Base-by-base conservation (phyloP, 139 green algal species). In the Ettlia oleoabundans region DNA sequence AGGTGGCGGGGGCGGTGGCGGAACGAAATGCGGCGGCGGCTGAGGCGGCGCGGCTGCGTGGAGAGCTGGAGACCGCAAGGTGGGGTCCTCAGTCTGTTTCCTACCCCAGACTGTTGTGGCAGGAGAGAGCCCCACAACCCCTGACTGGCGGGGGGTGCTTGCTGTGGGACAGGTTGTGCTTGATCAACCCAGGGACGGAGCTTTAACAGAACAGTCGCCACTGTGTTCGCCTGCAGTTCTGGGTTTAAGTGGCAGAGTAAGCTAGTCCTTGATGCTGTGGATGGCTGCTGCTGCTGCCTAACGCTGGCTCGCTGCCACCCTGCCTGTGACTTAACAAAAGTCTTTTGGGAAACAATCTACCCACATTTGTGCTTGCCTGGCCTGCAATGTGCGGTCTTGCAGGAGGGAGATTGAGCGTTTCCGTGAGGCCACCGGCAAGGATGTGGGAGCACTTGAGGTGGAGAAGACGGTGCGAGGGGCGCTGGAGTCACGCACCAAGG, bases 341-440 rank as follows among this genome's bases (percentile, higher is more conserved):
- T n/a, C n/a, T n/a, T n/a, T n/a, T n/a, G n/a, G n/a, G n/a, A n/a
- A n/a, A n/a, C n/a, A n/a, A n/a, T n/a, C 47, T 58, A 10, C 47
- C 47, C 47, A 58, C 32, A 15, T 41, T 42, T 40, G 38, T 37
- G 28, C 33, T 15, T 26, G 21, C 33, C 30, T 67, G 47, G 35
- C 1, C 32, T 47, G 1, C 35, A 51, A 19, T 13, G 2, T 70
- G 35, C 33, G n/a, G 30, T 22, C 24, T 18, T 66, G 78, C 78
- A 81, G 80, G 63, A 53, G 33, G 37, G 78, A 88, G 43, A 47
- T 85, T 24, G 78, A 68, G 35, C 78, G 86, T 2, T 91, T 81
- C 82, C 75, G 69, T 1, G 88, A 87, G 22, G 74, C 77, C 28
- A 89, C 86, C 13, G 88, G 88, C 43, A 89, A 89, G 43, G 88